These are phyloP conservation scores for Boletellus emodensis DNA, from an alignment of 768 basidiomycete genomes.

Conservation along the genomic window DNA sequence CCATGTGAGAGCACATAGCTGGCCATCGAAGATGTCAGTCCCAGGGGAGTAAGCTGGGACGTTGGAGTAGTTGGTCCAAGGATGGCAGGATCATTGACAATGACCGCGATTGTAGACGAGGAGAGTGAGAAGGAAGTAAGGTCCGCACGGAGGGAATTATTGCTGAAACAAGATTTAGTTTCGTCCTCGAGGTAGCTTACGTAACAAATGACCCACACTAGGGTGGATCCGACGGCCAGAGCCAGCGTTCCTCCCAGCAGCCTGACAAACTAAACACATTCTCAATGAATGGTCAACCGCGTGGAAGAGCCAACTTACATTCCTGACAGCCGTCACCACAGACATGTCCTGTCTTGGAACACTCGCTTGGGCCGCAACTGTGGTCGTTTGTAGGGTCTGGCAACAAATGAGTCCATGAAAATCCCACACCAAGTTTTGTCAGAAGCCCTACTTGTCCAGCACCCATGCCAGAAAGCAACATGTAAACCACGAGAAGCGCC, in stretches of 20 bases:
- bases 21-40: slow-evolving; percentile 37
- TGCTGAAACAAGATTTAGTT: slow-evolving; percentile 21
- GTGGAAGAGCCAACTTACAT: slow-evolving; percentile 34
- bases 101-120: slow-evolving; percentile 34
- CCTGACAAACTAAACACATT: slow-evolving; percentile 54
- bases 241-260: slow-evolving; percentile 67
- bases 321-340: slow-evolving; percentile 66
- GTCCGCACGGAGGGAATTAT: slow-evolving; percentile 44
- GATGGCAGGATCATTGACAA: slow-evolving; percentile 48
- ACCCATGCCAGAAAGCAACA: slow-evolving; percentile 57
- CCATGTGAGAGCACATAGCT: slow-evolving; percentile 43
- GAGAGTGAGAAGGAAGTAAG: slow-evolving; percentile 40
- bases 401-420: not conserved
- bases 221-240: slow-evolving; percentile 56
- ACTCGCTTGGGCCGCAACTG: slow-evolving; percentile 69
- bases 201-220: slow-evolving; percentile 40
- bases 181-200: not conserved
- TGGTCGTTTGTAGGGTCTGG: slow-evolving; percentile 59
- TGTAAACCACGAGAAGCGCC: slow-evolving; percentile 53
- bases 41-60: slow-evolving; percentile 29
- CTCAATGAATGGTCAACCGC: slow-evolving; percentile 1
- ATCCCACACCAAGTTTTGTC: not conserved
- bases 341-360: slow-evolving; percentile 72
- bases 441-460: slow-evolving; percentile 49
- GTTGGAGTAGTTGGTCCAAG: slow-evolving; percentile 32